phyloP scores from a whole-genome alignment of 2,329 filamentous ascomycete genomes.

The Pseudogymnoascus sp. region DNA sequence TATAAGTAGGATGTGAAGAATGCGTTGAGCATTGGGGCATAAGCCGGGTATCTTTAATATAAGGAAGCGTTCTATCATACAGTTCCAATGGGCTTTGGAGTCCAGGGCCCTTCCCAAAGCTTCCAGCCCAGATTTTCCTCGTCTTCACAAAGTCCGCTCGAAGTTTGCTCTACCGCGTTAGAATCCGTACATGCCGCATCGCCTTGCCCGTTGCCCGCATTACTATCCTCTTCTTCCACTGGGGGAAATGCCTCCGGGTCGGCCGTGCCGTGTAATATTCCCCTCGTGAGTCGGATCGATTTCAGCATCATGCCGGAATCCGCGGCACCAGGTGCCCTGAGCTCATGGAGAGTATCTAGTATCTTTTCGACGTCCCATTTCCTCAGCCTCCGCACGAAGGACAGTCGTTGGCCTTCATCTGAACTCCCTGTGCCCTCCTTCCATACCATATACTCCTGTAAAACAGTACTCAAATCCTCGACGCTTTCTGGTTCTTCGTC shows the following conservation, averaged over 20 bases:
- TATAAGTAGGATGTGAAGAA: neutral
- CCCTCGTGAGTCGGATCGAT: constrained; percentile 26
- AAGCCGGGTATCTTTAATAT: constrained; percentile 18
- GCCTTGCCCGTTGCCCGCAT: neutral
- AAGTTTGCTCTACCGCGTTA: neutral
- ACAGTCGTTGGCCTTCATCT: neutral
- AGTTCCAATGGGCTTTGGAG: constrained; percentile 52
- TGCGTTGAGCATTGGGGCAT: neutral
- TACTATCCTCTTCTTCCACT: neutral
- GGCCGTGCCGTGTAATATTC: constrained; percentile 14
- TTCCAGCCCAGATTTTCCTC: constrained; percentile 40
- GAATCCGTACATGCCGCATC: neutral
- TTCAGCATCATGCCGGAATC: constrained; percentile 20
- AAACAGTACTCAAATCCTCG: constrained; percentile 15
- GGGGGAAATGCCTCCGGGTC: neutral
- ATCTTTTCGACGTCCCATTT: constrained; percentile 15
- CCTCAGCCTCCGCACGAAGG: neutral
- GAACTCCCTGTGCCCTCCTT: neutral
- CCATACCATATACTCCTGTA: constrained; percentile 18
- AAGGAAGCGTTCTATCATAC: constrained; percentile 32
- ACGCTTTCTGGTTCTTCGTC: constrained; percentile 14
- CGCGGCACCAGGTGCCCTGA: constrained; percentile 17
- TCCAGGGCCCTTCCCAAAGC: constrained; percentile 47
- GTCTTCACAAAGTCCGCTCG: neutral
- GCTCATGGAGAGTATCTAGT: constrained; percentile 21